phyloP scores from a whole-genome alignment of 2,329 filamentous ascomycete genomes.

The Ilyonectria destructans region DNA sequence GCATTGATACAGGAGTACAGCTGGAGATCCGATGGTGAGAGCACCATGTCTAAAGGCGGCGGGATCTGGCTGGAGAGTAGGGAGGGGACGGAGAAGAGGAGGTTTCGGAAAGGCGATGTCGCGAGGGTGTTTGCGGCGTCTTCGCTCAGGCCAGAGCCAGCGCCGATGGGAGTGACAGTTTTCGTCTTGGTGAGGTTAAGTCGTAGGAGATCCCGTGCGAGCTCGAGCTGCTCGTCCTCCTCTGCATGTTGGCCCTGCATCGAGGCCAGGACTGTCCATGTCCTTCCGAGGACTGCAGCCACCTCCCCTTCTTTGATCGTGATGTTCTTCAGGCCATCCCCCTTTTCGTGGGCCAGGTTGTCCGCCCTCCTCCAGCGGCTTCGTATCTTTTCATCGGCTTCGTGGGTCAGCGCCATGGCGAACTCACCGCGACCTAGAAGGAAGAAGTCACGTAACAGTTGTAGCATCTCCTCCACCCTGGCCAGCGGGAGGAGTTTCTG shows the following conservation, averaged over 20 bases:
- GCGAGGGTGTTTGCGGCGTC: slow-evolving; percentile 57
- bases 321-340: slow-evolving; percentile 62
- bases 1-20: slow-evolving; percentile 89
- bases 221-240: slow-evolving; percentile 87
- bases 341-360: slow-evolving; percentile 71
- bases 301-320: slow-evolving; percentile 91
- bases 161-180: slow-evolving; percentile 56
- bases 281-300: slow-evolving; percentile 80
- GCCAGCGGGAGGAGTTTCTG: slow-evolving; percentile 85
- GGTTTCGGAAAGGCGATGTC: slow-evolving; percentile 79
- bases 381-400: slow-evolving; percentile 86
- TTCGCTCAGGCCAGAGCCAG: slow-evolving; percentile 55
- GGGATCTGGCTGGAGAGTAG: slow-evolving; percentile 81
- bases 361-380: slow-evolving; percentile 79
- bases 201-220: slow-evolving; percentile 83
- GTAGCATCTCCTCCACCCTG: slow-evolving; percentile 83
- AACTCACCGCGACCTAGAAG: slow-evolving; percentile 93
- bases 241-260: slow-evolving; percentile 80
- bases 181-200: slow-evolving; percentile 74
- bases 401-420: slow-evolving; percentile 86
- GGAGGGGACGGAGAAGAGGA: slow-evolving; percentile 83
- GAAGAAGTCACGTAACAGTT: slow-evolving; percentile 88
- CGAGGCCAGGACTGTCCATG: slow-evolving; percentile 86
- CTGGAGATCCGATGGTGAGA: slow-evolving; percentile 82
- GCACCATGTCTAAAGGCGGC: slow-evolving; percentile 89